These are phyloP conservation scores for Rubroshorea leprosula DNA, from an alignment of 345 rosid species.

Conservation along the genomic window DNA sequence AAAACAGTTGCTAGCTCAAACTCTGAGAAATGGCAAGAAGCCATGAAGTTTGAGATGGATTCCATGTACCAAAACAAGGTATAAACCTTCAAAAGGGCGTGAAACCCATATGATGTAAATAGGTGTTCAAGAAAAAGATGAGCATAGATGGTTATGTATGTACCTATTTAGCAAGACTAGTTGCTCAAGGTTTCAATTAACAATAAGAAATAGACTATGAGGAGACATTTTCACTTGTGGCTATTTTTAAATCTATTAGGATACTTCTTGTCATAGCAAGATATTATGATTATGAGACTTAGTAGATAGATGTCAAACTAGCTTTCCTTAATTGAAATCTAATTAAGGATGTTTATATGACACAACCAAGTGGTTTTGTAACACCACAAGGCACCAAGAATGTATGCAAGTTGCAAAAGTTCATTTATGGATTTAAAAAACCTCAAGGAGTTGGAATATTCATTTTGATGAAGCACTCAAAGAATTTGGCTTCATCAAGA, in stretches of 20 bases:
- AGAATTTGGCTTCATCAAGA: not conserved
- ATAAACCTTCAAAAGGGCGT: conserved; percentile 13
- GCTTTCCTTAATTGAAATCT: not conserved
- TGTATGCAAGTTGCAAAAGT: not conserved
- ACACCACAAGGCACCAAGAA: too few relatives aligned
- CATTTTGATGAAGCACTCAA: not conserved
- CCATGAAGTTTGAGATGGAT: conserved; percentile 8
- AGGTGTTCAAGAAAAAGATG: conserved; percentile 7
- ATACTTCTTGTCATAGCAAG: conserved; percentile 1
- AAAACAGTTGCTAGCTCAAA: conserved; percentile 12
- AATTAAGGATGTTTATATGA: not conserved
- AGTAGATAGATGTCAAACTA: not conserved
- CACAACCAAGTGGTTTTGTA: not conserved
- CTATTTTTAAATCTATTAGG: conserved; percentile 3
- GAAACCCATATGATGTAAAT: conserved; percentile 5
- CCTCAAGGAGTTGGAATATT: not conserved
- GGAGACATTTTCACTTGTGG: not conserved
- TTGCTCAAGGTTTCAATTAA: conserved; percentile 9
- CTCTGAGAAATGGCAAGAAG: conserved; percentile 13
- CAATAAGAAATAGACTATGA: conserved; percentile 10
- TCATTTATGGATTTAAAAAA: conserved; percentile 5
- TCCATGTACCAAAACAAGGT: conserved; percentile 23
- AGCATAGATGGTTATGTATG: conserved; percentile 7
- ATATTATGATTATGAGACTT: conserved; percentile 9
- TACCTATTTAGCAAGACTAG: not conserved